These are phyloP conservation scores for Pichia pseudocactophila DNA, from an alignment of 805 yeast species.

Conservation along the genomic window DNA sequence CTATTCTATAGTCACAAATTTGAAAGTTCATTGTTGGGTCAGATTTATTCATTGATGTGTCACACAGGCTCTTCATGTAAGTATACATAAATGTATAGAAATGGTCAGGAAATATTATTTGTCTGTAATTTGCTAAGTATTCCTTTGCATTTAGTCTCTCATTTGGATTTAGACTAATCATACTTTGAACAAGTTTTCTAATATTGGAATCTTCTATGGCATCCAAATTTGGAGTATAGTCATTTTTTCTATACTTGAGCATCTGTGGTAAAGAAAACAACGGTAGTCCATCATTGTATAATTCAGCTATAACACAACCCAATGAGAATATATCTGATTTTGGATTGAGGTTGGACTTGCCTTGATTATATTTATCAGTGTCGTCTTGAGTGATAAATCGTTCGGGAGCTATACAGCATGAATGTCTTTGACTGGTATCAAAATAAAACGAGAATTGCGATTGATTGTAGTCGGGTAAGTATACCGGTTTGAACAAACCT, in stretches of 20 bases:
- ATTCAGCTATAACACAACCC: conserved; percentile 87
- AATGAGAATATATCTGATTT: conserved; percentile 77
- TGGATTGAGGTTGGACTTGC: conserved; percentile 33
- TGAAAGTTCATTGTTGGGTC: conserved; percentile 15
- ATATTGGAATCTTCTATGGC: conserved; percentile 44
- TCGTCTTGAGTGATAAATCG: conserved; percentile 42
- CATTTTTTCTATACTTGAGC: conserved; percentile 69
- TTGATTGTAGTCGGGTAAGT: conserved; percentile 87
- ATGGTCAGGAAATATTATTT: conserved; percentile 50
- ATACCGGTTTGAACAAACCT: conserved; percentile 75
- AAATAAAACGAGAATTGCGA: conserved; percentile 86
- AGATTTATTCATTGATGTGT: not conserved
- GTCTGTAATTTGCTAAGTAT: conserved; percentile 43
- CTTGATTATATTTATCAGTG: conserved; percentile 11
- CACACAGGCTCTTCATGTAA: conserved; percentile 42
- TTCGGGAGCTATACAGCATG: conserved; percentile 93
- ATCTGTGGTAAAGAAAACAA: conserved; percentile 80
- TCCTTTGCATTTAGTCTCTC: conserved; percentile 48
- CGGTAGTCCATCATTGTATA: conserved; percentile 80
- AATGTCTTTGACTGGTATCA: conserved; percentile 79
- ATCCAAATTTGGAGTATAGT: conserved; percentile 54
- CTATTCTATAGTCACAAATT: conserved; percentile 49
- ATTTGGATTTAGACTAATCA: conserved; percentile 57
- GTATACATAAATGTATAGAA: conserved; percentile 64
- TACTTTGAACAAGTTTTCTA: conserved; percentile 45